Evolutionary conservation across 306 rosid species (phyloP).

Genomic region (Begonia loranthoides): DNA sequence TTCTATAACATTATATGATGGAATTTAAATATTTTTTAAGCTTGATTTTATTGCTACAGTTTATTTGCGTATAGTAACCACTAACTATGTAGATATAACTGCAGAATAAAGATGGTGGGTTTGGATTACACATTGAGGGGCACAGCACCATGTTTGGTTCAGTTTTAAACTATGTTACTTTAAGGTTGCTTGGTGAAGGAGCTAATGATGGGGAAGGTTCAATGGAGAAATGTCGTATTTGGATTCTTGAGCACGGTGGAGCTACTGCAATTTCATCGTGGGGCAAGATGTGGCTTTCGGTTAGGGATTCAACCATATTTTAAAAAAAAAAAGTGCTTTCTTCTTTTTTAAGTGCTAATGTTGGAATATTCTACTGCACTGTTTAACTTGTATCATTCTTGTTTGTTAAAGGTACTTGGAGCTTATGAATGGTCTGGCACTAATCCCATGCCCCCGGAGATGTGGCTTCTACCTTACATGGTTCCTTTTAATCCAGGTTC

Average conservation of each 20-base stretch:
- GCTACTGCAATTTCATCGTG: constrained; percentile 66
- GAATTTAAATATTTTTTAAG: too few species aligned
- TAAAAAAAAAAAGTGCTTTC: not conserved
- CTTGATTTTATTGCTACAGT: too few species aligned
- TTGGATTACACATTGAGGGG: constrained; percentile 86
- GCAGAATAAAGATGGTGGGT: constrained; percentile 93
- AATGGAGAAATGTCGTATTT: constrained; percentile 43
- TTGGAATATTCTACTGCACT: too few species aligned
- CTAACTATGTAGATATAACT: not conserved
- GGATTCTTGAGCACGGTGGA: constrained; percentile 82
- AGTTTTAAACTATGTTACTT: constrained; percentile 44
- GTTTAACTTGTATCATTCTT: not conserved
- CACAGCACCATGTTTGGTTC: constrained; percentile 93
- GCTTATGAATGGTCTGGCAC: constrained; percentile 88
- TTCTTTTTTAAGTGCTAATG: too few species aligned
- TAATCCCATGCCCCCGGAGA: constrained; percentile 89
- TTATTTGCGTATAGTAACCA: too few species aligned
- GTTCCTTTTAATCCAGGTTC: constrained; percentile 85
- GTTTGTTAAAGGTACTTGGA: constrained; percentile 55
- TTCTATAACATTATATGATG: too few species aligned
- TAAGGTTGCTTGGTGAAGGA: constrained; percentile 79
- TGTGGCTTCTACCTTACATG: constrained; percentile 75
- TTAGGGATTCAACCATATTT: constrained; percentile 24
- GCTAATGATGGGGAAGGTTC: constrained; percentile 58
- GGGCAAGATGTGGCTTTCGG: constrained; percentile 99